Percentiles rank a stretch among this genome's conserved stretches.
These are phyloP conservation scores for Secale cereale DNA, from an alignment of 176 grass and related monocot species.

Conservation along the genomic window DNA sequence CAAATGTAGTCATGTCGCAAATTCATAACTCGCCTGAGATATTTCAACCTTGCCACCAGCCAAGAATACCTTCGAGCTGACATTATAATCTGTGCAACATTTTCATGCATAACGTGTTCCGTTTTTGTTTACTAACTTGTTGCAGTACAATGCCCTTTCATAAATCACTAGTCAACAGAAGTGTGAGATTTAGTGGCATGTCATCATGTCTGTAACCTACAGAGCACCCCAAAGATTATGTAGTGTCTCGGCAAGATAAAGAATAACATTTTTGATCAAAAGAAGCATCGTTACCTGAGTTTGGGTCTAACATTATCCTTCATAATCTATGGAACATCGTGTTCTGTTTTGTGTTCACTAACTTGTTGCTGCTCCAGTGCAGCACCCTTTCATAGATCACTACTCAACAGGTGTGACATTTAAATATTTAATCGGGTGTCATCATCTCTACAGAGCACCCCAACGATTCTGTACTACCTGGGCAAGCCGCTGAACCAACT, in stretches of 20 bases:
- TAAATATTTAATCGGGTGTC: neutral
- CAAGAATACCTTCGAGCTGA: constrained; percentile 1
- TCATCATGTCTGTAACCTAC: neutral
- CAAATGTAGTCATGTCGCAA: neutral
- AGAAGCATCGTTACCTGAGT: no score
- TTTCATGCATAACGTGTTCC: neutral
- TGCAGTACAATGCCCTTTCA: neutral
- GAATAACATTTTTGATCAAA: no score
- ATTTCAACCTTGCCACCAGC: constrained; percentile 26
- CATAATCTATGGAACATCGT: neutral
- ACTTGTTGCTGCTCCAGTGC: neutral
- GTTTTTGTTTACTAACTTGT: neutral
- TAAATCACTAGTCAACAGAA: neutral
- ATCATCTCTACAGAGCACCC: neutral
- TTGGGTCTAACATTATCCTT: no score
- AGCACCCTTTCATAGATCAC: constrained; percentile 3
- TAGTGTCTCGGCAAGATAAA: neutral
- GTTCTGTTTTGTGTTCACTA: neutral
- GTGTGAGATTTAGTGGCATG: neutral
- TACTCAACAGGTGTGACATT: neutral
- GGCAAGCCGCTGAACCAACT: neutral
- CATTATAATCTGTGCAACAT: no score
- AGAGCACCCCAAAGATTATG: neutral
- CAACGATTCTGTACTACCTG: constrained; percentile 6
- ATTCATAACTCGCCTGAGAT: constrained; percentile 23